A percentile compares a stretch with the other conserved stretches of the same genome.
Evolutionary conservation across 768 basidiomycete genomes (phyloP).

Genomic region (Russula olivacea): DNA sequence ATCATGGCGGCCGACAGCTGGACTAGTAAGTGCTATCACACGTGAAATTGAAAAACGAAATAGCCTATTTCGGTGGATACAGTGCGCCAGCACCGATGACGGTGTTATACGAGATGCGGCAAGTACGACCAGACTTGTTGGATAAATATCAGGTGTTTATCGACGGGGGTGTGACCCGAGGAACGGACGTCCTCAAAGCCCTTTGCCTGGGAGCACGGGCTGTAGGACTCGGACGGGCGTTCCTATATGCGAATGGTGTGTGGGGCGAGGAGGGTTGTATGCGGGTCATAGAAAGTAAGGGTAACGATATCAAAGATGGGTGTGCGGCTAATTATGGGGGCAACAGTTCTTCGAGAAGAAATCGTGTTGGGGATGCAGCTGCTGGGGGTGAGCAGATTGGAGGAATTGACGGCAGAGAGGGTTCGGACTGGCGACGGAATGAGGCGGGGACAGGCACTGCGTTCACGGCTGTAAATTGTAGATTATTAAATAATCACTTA

Average conservation of each 20-base stretch:
- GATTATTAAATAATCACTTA: not conserved
- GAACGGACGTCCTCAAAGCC: conserved; percentile 46
- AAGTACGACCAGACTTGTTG: conserved; percentile 39
- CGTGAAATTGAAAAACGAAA: not conserved
- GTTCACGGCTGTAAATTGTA: not conserved
- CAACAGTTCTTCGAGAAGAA: conserved; percentile 37
- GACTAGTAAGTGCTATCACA: conserved; percentile 35
- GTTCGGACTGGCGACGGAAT: conserved; percentile 28
- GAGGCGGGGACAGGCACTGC: not conserved
- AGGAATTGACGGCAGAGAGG: conserved; percentile 36
- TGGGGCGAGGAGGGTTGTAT: conserved; percentile 34
- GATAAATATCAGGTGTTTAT: conserved; percentile 37
- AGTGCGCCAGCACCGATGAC: conserved; percentile 41
- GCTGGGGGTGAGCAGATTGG: conserved; percentile 37
- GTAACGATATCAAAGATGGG: not conserved
- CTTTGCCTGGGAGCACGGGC: conserved; percentile 44
- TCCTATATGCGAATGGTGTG: conserved; percentile 38
- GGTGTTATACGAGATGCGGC: conserved; percentile 40
- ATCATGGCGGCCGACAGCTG: conserved; percentile 45
- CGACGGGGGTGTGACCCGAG: conserved; percentile 43
- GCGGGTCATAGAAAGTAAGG: conserved; percentile 29
- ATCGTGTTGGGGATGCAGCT: conserved; percentile 38
- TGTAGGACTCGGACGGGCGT: conserved; percentile 42
- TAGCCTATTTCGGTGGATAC: conserved; percentile 1
- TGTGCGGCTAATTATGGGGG: not conserved